These are phyloP conservation scores for Macadamia integrifolia DNA, from an alignment of 164 flowering plant species.

Conservation along the genomic window DNA sequence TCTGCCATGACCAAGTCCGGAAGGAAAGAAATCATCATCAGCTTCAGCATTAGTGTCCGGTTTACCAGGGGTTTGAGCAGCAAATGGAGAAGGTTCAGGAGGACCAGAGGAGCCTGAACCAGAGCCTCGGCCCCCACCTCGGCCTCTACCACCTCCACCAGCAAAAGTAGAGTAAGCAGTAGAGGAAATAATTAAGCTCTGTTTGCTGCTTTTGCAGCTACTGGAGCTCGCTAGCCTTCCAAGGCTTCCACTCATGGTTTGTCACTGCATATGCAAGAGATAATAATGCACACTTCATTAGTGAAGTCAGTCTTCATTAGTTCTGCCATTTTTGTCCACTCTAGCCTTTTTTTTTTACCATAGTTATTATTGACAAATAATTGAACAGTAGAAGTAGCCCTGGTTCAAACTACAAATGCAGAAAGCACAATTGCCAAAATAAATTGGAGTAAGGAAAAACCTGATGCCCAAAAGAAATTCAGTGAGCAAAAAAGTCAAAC, in stretches of 20 bases:
- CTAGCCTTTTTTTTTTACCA: no score
- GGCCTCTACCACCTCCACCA: conserved; percentile 14
- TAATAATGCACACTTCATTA: background rate
- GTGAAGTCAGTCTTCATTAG: background rate
- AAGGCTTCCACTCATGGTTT: conserved; percentile 16
- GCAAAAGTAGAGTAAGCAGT: conserved; percentile 29
- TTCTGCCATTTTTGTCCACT: no score
- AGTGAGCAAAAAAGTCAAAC: no score
- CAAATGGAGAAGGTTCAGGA: conserved; percentile 4
- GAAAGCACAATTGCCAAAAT: no score
- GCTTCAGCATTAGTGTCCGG: conserved; percentile 12
- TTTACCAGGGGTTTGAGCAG: conserved; percentile 16
- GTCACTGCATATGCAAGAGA: no score
- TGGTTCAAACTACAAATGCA: no score
- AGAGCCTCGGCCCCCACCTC: conserved; percentile 31
- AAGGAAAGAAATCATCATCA: conserved; percentile 1
- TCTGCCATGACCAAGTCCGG: conserved; percentile 44
- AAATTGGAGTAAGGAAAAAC: no score
- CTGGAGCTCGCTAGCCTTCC: conserved; percentile 23
- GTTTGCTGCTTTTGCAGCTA: conserved; percentile 7
- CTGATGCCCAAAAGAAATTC: no score
- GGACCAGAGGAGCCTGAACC: conserved; percentile 30
- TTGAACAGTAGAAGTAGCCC: no score
- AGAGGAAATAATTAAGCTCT: conserved; percentile 13
- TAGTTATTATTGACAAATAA: no score